Percentiles rank a stretch among this genome's conserved stretches.
phyloP scores from a whole-genome alignment of 176 grass and related monocot species.

The Poa annua region DNA sequence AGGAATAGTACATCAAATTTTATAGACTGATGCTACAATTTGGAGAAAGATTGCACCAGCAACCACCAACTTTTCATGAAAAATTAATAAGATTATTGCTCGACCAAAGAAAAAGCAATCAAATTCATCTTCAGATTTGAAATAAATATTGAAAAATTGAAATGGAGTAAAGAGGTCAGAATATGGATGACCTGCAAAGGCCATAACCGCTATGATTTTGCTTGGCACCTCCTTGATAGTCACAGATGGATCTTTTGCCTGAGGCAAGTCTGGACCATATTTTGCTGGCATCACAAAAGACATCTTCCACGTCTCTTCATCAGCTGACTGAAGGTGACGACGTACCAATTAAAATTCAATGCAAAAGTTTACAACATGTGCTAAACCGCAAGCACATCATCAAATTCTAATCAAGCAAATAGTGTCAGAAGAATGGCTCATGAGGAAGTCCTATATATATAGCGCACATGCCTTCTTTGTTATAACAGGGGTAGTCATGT shows the following conservation, averaged over 20 bases:
- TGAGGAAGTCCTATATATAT: neutral
- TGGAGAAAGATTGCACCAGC: neutral
- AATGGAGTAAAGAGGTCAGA: neutral
- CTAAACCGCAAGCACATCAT: neutral
- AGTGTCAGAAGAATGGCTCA: constrained; percentile 20
- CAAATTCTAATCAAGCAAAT: constrained; percentile 5
- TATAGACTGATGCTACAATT: constrained; percentile 1
- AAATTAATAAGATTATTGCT: constrained; percentile 19
- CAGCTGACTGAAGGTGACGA: constrained; percentile 41
- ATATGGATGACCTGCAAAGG: constrained; percentile 77
- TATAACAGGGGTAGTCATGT: constrained; percentile 96
- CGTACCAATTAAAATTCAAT: constrained; percentile 27
- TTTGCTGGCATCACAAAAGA: constrained; percentile 95
- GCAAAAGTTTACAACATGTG: constrained; percentile 4
- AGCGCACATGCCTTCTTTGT: constrained; percentile 58
- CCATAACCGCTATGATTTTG: constrained; percentile 69
- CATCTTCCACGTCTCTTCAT: constrained; percentile 75
- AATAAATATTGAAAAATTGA: neutral
- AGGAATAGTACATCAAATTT: neutral
- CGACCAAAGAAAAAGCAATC: neutral
- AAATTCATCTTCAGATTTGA: neutral
- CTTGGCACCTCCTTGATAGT: constrained; percentile 71
- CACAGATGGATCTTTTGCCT: constrained; percentile 78
- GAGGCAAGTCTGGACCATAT: constrained; percentile 77
- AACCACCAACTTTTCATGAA: neutral